A percentile compares a stretch with the other conserved stretches of the same genome.
Evolutionary conservation across 768 basidiomycete genomes (phyloP).

Genomic region (Piloderma croceum): DNA sequence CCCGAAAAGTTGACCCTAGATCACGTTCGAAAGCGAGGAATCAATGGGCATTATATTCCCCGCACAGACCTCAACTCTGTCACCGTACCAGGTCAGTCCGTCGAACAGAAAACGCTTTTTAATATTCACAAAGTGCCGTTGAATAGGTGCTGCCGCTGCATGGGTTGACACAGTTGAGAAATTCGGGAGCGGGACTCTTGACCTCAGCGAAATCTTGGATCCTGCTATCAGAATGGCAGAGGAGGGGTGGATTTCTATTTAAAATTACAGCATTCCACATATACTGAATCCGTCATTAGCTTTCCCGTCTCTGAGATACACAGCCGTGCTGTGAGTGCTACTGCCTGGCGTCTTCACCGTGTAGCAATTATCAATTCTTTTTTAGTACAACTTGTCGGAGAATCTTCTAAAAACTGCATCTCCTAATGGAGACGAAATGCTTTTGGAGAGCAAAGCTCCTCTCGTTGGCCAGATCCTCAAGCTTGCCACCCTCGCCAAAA

Average conservation of each 20-base stretch:
- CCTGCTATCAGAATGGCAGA: conserved; percentile 92
- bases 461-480: conserved; percentile 79
- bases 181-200: conserved; percentile 71
- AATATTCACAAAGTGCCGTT: conserved; percentile 1
- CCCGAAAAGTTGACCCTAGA: conserved; percentile 77
- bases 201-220: conserved; percentile 63
- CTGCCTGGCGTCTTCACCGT: conserved; percentile 5
- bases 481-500: conserved; percentile 75
- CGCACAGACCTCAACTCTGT: conserved; percentile 81
- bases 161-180: conserved; percentile 87
- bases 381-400: conserved; percentile 49
- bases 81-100: conserved; percentile 66
- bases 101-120: not conserved
- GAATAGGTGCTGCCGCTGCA: conserved; percentile 81
- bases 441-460: conserved; percentile 79
- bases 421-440: conserved; percentile 81
- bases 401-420: conserved; percentile 75
- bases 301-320: conserved; percentile 86
- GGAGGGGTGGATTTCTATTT: conserved; percentile 60
- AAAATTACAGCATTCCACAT: too few relatives aligned
- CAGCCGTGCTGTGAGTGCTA: conserved; percentile 44
- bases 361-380: not conserved
- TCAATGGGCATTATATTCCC: conserved; percentile 67
- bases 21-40: conserved; percentile 61
- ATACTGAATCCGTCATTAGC: conserved; percentile 32